A percentile compares a stretch with the other conserved stretches of the same genome.
These are phyloP conservation scores for Nelumbo lutea DNA, from an alignment of 164 flowering plant species.

Conservation along the genomic window DNA sequence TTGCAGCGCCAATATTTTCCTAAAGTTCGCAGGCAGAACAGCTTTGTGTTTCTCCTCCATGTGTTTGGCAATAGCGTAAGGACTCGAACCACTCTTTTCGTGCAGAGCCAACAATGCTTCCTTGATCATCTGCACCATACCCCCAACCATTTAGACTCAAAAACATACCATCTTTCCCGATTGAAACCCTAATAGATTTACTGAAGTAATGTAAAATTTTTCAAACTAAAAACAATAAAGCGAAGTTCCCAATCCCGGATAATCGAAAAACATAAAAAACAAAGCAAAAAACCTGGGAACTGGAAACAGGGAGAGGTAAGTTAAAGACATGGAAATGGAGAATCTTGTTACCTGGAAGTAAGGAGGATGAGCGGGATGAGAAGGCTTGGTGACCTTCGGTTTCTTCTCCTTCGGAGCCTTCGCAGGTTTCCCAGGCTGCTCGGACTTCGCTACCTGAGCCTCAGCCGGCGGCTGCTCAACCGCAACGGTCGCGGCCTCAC, in stretches of 20 bases:
- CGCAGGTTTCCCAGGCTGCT: conserved; percentile 8
- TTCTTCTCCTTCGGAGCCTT: conserved; percentile 16
- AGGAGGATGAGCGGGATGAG: conserved; percentile 22
- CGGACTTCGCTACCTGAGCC: neutral
- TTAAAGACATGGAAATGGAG: neutral
- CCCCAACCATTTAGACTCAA: neutral
- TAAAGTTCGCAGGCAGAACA: conserved; percentile 60
- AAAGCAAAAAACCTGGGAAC: neutral
- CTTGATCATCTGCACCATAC: conserved; percentile 59
- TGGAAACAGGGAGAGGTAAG: neutral
- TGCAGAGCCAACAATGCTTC: conserved; percentile 59
- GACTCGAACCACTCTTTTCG: conserved; percentile 74
- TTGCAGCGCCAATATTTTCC: conserved; percentile 59
- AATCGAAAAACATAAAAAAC: neutral
- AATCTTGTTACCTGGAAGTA: conserved; percentile 20
- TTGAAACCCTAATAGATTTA: neutral
- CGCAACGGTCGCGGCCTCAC: conserved; percentile 4
- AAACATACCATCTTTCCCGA: neutral
- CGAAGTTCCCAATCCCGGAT: neutral
- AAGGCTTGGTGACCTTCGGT: conserved; percentile 9
- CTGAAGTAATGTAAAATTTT: no score
- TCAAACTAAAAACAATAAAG: neutral
- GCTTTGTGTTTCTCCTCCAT: conserved; percentile 78
- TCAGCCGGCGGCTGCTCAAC: conserved; percentile 2
- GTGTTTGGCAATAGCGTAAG: conserved; percentile 77